Base-by-base conservation (phyloP, 805 yeast genomes). In the Candida coquimbonensis region DNA sequence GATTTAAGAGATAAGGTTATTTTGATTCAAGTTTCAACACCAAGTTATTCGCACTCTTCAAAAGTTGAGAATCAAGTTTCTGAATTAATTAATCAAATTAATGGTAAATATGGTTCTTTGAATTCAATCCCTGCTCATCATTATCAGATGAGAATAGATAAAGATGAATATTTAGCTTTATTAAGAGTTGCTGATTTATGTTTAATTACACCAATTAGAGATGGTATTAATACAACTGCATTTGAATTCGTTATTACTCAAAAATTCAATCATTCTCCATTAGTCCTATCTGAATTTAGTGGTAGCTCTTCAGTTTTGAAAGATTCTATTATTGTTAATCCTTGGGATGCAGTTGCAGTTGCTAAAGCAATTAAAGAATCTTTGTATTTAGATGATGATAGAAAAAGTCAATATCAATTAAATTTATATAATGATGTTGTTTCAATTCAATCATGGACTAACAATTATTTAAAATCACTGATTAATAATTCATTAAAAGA, bases 331-430 rank as follows among this genome's bases (percentile, higher is more conserved):
- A 77, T 84, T 52, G 93, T 93, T 33, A 93, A 93, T 56, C 99
- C 99, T 8, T 93, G 97, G 96, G 98, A 93, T 66, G 75, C 95
- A 0, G 91, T 87, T 25, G 96, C 96, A 2, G 91, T 91, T 34
- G 91, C 99, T 1, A 84, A 80, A 56, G 76, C 89, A 7, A 84
- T 95, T 46, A 72, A 89, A 61, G 79, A 77, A 42, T 76, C 89
- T 42, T 72, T 93, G 19, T 54, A 63, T 21, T 72, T 86, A 78
- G 56, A 78, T 1, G 63, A 63, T 4, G 74, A 67, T 9, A 70
- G 72, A 12, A 78, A 75, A 50, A 52, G 55, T 3, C 59, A 56
- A 5, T 63, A 79, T 40, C 84, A 83, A 57, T 55, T 61, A 12
- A 74, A 73, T 44, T 63, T 89, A 41, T 86, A 80, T 64, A 56